Evolutionary conservation across 2,329 filamentous ascomycete species (phyloP).

Genomic region (Kalmusia sp.): DNA sequence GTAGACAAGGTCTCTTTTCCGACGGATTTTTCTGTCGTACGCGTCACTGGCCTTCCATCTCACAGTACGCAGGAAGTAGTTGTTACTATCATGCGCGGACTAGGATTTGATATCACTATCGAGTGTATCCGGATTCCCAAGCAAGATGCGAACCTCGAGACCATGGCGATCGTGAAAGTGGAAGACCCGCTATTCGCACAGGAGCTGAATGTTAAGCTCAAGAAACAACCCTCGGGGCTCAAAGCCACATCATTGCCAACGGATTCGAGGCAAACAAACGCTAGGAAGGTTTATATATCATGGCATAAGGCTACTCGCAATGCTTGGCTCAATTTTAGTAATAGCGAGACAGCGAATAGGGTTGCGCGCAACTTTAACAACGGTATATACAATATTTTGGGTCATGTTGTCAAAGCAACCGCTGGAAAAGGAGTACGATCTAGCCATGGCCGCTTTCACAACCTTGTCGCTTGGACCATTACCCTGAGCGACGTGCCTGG

Average conservation of each 20-base stretch:
- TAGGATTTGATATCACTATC: slow-evolving; percentile 8
- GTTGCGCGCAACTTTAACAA: slow-evolving; percentile 6
- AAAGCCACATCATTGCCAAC: slow-evolving; percentile 5
- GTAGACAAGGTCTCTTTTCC: slow-evolving; percentile 12
- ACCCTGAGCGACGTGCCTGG: slow-evolving; percentile 7
- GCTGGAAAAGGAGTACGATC: background rate
- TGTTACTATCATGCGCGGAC: background rate
- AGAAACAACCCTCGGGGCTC: slow-evolving; percentile 1
- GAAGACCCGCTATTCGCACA: slow-evolving; percentile 13
- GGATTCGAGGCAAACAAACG: slow-evolving; percentile 8
- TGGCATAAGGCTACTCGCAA: slow-evolving; percentile 15
- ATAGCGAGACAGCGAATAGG: slow-evolving; percentile 3
- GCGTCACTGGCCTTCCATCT: slow-evolving; percentile 10
- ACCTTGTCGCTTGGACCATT: slow-evolving; percentile 10
- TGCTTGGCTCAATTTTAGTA: slow-evolving; percentile 14
- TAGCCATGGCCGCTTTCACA: background rate
- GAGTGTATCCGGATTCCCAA: slow-evolving; percentile 12
- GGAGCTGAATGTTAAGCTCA: slow-evolving; percentile 5
- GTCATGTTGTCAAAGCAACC: slow-evolving; percentile 3
- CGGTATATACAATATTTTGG: slow-evolving; percentile 5
- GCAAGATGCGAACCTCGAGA: background rate
- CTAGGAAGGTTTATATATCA: slow-evolving; percentile 15
- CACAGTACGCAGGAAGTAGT: slow-evolving; percentile 6
- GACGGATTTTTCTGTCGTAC: slow-evolving; percentile 12
- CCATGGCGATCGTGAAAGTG: slow-evolving; percentile 13